Evolutionary conservation across 192 early-diverging fungal genomes (phyloP).

Genomic region (Chytriomyces confervae): DNA sequence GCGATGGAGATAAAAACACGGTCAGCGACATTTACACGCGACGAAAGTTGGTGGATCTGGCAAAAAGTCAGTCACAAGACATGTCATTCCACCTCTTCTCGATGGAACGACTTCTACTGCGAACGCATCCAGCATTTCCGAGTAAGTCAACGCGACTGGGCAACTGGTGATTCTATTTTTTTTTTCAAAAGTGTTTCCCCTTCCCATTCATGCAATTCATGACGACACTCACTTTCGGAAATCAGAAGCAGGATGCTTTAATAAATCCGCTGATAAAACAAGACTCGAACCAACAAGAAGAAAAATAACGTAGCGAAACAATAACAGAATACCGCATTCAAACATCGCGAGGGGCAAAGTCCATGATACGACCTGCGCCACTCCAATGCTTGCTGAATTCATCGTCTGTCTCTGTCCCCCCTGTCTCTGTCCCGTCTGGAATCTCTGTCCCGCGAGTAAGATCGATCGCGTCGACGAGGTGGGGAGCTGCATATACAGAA

Average conservation of each 20-base stretch:
- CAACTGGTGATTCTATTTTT: too few relatives aligned
- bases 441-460: conserved; percentile 27
- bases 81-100: too few relatives aligned
- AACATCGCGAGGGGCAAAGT: neutral
- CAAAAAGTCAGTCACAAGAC: conserved; percentile 66
- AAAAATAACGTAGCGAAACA: neutral
- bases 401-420: neutral
- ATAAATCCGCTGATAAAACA: conserved; percentile 11
- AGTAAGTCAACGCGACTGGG: neutral
- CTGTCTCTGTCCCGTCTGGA: conserved; percentile 6
- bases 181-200: too few relatives aligned
- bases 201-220: neutral
- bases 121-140: conserved; percentile 68
- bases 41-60: conserved; percentile 58
- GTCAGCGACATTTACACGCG: conserved; percentile 57
- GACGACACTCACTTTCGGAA: neutral
- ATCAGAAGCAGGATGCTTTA: neutral
- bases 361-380: too few relatives aligned
- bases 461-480: conserved; percentile 26
- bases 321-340: neutral
- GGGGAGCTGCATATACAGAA: neutral
- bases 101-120: conserved; percentile 57
- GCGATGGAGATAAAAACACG: conserved; percentile 23
- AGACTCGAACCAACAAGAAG: neutral
- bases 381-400: neutral